Conservation (phyloP, 139 green algal species). For the Chlorella sp. region DNA sequence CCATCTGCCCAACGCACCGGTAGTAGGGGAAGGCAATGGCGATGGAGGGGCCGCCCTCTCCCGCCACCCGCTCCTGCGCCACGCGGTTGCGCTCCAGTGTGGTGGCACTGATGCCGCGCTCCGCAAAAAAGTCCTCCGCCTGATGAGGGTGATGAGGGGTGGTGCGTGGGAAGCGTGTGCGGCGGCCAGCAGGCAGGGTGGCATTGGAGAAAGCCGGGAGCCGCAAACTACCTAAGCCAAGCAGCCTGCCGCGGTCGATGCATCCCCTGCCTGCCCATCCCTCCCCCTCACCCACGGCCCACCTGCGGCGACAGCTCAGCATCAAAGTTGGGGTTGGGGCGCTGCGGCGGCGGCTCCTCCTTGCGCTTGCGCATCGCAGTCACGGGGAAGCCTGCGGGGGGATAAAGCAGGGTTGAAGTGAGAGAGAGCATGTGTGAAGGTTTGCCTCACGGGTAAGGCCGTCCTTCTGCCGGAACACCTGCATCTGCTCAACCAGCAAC, state of each 20-base stretch:
- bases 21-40: conserved; percentile 89
- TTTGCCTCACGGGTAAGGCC: too few relatives aligned
- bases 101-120: conserved; percentile 61
- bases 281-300: neutral
- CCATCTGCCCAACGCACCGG: conserved; percentile 6
- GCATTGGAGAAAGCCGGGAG: too few relatives aligned
- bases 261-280: too few relatives aligned
- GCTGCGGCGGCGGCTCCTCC: conserved; percentile 20
- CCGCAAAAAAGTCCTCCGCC: conserved; percentile 62
- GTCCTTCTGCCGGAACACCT: too few relatives aligned
- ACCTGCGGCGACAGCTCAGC: conserved; percentile 10
- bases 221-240: too few relatives aligned
- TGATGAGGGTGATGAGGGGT: too few relatives aligned
- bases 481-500: too few relatives aligned
- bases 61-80: conserved; percentile 40
- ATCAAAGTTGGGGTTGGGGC: conserved; percentile 38
- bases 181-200: too few relatives aligned
- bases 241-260: too few relatives aligned
- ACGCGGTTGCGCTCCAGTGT: conserved; percentile 70
- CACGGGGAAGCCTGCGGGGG: conserved; percentile 36
- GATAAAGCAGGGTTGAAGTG: too few relatives aligned
- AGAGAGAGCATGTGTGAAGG: too few relatives aligned
- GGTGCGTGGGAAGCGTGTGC: neutral
- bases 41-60: neutral
- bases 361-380: conserved; percentile 39